A percentile compares a stretch with the other conserved stretches of the same genome.
Evolutionary conservation across 257 asterid genomes (phyloP).

Genomic region (Lantana camara): DNA sequence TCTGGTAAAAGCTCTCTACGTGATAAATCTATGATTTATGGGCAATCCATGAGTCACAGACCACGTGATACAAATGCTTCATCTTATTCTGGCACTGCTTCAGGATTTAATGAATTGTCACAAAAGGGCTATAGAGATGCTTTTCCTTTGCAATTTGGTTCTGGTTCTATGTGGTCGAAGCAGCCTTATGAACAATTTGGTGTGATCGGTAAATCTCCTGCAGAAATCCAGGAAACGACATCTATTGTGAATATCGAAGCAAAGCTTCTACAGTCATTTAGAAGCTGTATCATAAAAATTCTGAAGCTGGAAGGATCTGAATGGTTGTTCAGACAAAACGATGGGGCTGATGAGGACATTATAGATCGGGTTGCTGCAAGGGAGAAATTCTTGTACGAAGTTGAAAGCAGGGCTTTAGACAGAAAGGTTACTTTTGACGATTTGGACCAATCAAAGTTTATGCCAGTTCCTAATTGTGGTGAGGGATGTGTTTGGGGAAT

Average conservation of each 20-base stretch:
- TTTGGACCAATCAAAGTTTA: constrained; percentile 46
- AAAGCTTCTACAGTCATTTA: constrained; percentile 57
- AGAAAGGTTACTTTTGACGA: constrained; percentile 34
- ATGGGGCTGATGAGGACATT: constrained; percentile 67
- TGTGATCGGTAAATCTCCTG: constrained; percentile 46
- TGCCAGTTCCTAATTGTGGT: constrained; percentile 65
- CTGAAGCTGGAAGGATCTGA: constrained; percentile 71
- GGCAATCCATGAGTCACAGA: constrained; percentile 35
- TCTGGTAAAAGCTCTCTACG: constrained; percentile 34
- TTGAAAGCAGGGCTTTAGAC: constrained; percentile 43
- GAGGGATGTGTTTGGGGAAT: constrained; percentile 63
- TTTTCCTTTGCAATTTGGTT: constrained; percentile 42
- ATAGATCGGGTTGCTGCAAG: constrained; percentile 68
- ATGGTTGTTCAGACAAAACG: constrained; percentile 60
- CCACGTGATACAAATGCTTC: constrained; percentile 31
- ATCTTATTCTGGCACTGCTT: constrained; percentile 35
- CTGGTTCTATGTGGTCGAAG: constrained; percentile 60
- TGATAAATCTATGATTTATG: constrained; percentile 42
- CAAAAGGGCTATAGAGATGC: constrained; percentile 52
- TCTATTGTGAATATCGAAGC: constrained; percentile 44
- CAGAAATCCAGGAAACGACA: constrained; percentile 41
- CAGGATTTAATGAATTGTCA: constrained; percentile 39
- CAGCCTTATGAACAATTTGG: constrained; percentile 69
- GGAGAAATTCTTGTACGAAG: constrained; percentile 53
- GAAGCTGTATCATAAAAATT: constrained; percentile 53